Evolutionary conservation across 805 yeast genomes (phyloP), one percentile per base, ranked within the genome.

Genomic region (Candida schatavii): DNA sequence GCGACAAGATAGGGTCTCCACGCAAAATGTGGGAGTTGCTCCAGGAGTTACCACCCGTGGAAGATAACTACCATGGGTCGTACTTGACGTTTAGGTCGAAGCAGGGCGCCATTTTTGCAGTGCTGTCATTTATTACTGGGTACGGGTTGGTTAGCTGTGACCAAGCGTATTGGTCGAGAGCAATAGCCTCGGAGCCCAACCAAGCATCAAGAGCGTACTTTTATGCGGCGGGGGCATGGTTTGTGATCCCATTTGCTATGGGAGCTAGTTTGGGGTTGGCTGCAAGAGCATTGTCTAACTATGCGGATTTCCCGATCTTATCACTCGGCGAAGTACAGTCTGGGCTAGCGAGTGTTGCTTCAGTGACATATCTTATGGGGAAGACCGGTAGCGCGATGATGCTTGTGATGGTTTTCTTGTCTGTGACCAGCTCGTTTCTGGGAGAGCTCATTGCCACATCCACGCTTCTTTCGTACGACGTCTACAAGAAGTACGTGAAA

Each of bases 371-470:
- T 20, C 41, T 58, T 18, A 46, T 57, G 49, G 64, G 64, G 13
- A 57, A 57, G 41, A 37, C 51, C 15, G 64, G 64, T 22, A 47
- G 57, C n/a, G 62, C 59, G 3, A 52, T 54, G 48, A 54, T 55
- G 6, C 41, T 68, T 14, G 61, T 62, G 40, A 48, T 59, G 61
- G 45, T 68, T 4, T 70, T 69, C 57, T 48, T 68, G 28, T 64
- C 73, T 1, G 73, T 67, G 3, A 66, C 72, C 4, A 64, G 73
- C 2, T 64, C 75, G 2, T 58, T 66, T 36, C 62, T 71, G 23
- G 72, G 70, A 37, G 74, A 68, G 44, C 47, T 68, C 37, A 67
- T 69, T 49, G 72, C 73, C 5, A 53, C 68, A 3, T 63, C 72
- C 0, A 62, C 74, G 3, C 56, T 69, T 21, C 29, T 54, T 2